Percentiles rank a stretch among this genome's conserved stretches.
Evolutionary conservation across 305 asterid genomes (phyloP).

Genomic region (Salvia sclarea): DNA sequence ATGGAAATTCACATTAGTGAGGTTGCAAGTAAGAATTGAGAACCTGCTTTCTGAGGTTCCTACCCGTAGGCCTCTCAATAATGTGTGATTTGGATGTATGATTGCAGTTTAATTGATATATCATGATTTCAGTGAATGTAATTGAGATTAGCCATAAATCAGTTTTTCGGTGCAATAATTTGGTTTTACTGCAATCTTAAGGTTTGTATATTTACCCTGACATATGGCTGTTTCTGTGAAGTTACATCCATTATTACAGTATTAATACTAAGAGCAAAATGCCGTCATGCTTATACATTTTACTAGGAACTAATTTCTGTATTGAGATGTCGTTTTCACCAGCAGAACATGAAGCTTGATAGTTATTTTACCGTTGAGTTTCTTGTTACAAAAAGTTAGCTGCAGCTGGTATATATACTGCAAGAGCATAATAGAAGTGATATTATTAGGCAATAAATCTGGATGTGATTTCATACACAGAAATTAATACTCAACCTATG

Average conservation of each 20-base stretch:
- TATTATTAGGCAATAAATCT: neutral
- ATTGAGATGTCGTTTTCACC: neutral
- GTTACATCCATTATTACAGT: neutral
- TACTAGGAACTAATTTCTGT: neutral
- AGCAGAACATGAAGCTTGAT: neutral
- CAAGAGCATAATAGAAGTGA: neutral
- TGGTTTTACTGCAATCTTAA: constrained; percentile 37
- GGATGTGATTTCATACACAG: neutral
- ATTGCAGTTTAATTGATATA: constrained; percentile 29
- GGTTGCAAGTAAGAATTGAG: constrained; percentile 38
- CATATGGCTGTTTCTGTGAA: neutral
- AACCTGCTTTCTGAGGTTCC: constrained; percentile 30
- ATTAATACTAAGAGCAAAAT: no score
- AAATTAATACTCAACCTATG: neutral
- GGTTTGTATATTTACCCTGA: constrained; percentile 23
- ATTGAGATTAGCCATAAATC: constrained; percentile 26
- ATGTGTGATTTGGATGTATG: constrained; percentile 36
- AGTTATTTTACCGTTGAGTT: neutral
- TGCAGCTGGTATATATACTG: no score
- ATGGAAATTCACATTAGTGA: constrained; percentile 32
- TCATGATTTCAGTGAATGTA: constrained; percentile 28
- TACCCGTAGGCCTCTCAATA: constrained; percentile 27
- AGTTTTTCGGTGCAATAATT: constrained; percentile 31
- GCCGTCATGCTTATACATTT: neutral
- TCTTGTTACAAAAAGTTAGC: neutral